phyloP scores from a whole-genome alignment of 2,329 filamentous ascomycete genomes.

The Zymoseptoria tritici region DNA sequence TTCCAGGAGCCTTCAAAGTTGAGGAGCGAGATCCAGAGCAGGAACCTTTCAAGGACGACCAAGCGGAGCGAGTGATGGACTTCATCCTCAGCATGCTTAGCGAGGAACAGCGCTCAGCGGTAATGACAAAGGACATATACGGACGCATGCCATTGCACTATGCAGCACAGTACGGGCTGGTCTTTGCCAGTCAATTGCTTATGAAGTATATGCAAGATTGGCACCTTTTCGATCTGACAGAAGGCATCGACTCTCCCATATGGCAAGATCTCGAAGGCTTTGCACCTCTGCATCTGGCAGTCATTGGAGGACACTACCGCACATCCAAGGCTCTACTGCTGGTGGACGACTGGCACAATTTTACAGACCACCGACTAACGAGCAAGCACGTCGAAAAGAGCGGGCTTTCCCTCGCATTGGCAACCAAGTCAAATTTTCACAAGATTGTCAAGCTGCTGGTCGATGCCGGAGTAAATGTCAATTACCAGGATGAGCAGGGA shows the following conservation, averaged over 20 bases:
- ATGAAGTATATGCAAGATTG: conserved; percentile 85
- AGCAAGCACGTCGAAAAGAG: conserved; percentile 70
- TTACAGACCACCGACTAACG: conserved; percentile 44
- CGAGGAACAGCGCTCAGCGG: conserved; percentile 57
- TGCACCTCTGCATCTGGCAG: conserved; percentile 83
- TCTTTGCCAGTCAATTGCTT: conserved; percentile 79
- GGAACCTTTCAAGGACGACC: conserved; percentile 61
- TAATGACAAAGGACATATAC: conserved; percentile 66
- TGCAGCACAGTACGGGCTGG: conserved; percentile 88
- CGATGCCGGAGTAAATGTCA: conserved; percentile 83
- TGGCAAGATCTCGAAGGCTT: conserved; percentile 94
- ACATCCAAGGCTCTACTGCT: conserved; percentile 76
- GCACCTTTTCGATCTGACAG: conserved; percentile 74
- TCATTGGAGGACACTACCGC: conserved; percentile 80
- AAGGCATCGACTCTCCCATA: conserved; percentile 75
- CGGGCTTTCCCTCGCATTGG: conserved; percentile 78
- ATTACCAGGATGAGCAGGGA: conserved; percentile 82
- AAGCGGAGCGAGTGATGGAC: conserved; percentile 61
- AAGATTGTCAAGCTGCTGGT: conserved; percentile 81
- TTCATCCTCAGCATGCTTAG: conserved; percentile 61
- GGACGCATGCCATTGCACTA: conserved; percentile 86
- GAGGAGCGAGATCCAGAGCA: conserved; percentile 55
- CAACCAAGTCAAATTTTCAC: conserved; percentile 79
- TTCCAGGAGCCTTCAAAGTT: conserved; percentile 54
- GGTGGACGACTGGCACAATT: conserved; percentile 41